Conservation (phyloP, 352 stramenopile genomes). For the Phytopythium oedochilum region DNA sequence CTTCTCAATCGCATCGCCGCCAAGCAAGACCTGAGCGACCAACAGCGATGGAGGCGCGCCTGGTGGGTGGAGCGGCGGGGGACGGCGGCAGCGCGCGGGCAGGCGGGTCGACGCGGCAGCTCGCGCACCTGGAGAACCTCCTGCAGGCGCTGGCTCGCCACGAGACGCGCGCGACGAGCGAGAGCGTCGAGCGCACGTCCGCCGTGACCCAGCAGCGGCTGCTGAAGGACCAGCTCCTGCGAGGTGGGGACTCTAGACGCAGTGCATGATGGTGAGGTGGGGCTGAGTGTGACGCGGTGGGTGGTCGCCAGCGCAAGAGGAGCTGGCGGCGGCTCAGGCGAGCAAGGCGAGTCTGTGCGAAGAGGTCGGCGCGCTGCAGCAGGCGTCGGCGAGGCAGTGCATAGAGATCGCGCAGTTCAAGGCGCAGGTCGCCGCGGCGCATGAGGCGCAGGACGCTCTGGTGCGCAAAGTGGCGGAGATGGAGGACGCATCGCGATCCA, state of each 20-base stretch:
- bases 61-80: not conserved
- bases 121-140: conserved; percentile 49
- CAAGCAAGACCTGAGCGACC: no score
- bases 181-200: conserved; percentile 43
- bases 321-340: conserved; percentile 33
- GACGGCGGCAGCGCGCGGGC: not conserved
- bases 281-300: not conserved
- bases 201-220: conserved; percentile 39
- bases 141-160: conserved; percentile 45
- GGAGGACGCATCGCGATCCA: conserved; percentile 22
- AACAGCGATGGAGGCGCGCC: not conserved
- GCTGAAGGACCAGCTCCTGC: conserved; percentile 46
- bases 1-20: not conserved
- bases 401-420: conserved; percentile 42
- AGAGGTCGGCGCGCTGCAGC: conserved; percentile 51
- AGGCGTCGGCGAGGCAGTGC: conserved; percentile 33
- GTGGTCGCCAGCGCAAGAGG: conserved; percentile 40
- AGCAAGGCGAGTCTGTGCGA: conserved; percentile 52
- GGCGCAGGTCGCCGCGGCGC: conserved; percentile 34
- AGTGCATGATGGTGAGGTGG: not conserved
- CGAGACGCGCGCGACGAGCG: conserved; percentile 37
- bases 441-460: conserved; percentile 39
- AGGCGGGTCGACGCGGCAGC: conserved; percentile 11
- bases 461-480: conserved; percentile 39
- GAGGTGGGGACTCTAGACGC: conserved; percentile 17